Evolutionary conservation across 2,329 filamentous ascomycete species (phyloP).

Genomic region (Eutypa lata): DNA sequence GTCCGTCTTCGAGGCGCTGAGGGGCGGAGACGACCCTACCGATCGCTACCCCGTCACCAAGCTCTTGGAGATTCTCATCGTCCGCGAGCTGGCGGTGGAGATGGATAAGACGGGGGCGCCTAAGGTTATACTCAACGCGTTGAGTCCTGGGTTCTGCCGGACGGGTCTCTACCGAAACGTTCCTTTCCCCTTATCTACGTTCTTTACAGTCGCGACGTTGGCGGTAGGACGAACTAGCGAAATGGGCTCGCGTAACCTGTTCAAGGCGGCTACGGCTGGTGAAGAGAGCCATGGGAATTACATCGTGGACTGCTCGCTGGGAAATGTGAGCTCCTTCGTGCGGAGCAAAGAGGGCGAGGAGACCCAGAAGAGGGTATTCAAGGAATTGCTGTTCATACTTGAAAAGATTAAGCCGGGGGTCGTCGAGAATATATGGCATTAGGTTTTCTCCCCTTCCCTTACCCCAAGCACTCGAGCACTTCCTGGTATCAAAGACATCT

Average conservation of each 20-base stretch:
- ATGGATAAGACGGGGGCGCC: constrained; percentile 27
- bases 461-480: not conserved
- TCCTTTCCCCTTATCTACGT: constrained; percentile 24
- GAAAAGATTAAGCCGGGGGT: constrained; percentile 41
- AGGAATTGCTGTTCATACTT: constrained; percentile 39
- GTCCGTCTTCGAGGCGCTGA: constrained; percentile 32
- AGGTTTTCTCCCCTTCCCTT: not conserved
- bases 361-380: constrained; percentile 36
- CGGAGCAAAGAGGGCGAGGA: constrained; percentile 34
- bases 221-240: constrained; percentile 35
- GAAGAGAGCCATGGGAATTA: constrained; percentile 39
- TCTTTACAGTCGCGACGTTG: constrained; percentile 10
- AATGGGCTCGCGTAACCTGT: constrained; percentile 36
- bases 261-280: constrained; percentile 34
- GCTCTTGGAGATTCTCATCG: constrained; percentile 29
- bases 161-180: constrained; percentile 36
- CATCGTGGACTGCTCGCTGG: constrained; percentile 32
- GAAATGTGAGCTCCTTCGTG: constrained; percentile 28
- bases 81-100: constrained; percentile 32
- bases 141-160: constrained; percentile 39
- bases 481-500: not conserved
- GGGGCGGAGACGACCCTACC: constrained; percentile 19
- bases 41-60: constrained; percentile 36
- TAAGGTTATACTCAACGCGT: constrained; percentile 34
- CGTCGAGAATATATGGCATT: constrained; percentile 26